phyloP scores from a whole-genome alignment of 495 filamentous ascomycete species.

The Annulohypoxylon bovei region DNA sequence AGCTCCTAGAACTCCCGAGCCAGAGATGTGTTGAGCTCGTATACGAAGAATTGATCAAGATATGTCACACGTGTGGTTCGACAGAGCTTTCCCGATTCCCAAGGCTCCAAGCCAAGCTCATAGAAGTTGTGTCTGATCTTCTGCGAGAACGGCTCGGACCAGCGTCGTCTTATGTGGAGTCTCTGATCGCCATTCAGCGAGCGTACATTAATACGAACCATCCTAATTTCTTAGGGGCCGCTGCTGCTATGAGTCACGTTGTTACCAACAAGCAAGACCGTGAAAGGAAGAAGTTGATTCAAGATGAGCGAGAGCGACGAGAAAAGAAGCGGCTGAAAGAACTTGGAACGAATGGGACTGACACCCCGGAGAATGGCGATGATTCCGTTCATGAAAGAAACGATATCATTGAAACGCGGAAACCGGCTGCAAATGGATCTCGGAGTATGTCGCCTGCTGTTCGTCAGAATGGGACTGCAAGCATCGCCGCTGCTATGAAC shows the following conservation, averaged over 20 bases:
- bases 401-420: slow-evolving; percentile 56
- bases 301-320: slow-evolving; percentile 84
- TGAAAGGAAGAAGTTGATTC: slow-evolving; percentile 79
- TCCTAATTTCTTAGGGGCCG: slow-evolving; percentile 96
- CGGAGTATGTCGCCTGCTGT: slow-evolving; percentile 87
- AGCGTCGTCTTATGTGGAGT: slow-evolving; percentile 89
- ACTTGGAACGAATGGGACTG: slow-evolving; percentile 78
- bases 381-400: slow-evolving; percentile 67
- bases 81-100: slow-evolving; percentile 92
- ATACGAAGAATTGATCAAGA: slow-evolving; percentile 99
- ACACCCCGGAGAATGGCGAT: slow-evolving; percentile 79
- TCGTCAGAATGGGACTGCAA: slow-evolving; percentile 66
- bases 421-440: slow-evolving; percentile 62
- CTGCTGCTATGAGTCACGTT: slow-evolving; percentile 97
- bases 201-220: slow-evolving; percentile 99
- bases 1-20: slow-evolving; percentile 92
- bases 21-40: slow-evolving; percentile 98
- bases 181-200: slow-evolving; percentile 94
- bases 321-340: slow-evolving; percentile 86
- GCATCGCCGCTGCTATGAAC: slow-evolving; percentile 74
- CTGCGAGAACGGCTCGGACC: slow-evolving; percentile 92
- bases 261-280: slow-evolving; percentile 93
- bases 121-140: slow-evolving; percentile 97
- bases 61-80: slow-evolving; percentile 97
- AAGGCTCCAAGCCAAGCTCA: slow-evolving; percentile 93